Base-by-base conservation (phyloP, 768 basidiomycete genomes). In the Termitomyces bulborhizus region DNA sequence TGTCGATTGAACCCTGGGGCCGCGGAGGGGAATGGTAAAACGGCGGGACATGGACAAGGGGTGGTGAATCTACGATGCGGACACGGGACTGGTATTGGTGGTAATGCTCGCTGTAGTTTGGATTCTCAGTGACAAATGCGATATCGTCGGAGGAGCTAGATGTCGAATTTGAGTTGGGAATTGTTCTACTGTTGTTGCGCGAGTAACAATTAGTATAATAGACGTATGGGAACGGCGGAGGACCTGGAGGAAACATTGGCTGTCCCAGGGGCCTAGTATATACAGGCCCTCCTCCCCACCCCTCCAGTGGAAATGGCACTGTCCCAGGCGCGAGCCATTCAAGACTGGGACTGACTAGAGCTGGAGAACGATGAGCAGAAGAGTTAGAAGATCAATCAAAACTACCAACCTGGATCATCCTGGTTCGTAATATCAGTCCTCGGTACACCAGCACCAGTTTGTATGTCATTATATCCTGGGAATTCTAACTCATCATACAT, bases 21-120 rank as follows among this genome's bases (percentile, higher is more conserved):
- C 18, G 45, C 11, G 40, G 37, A 26, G 54, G 46, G 7, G 54
- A 39, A 21, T 46, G 48, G 32, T 68, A 69, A 44, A 67, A 68
- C 4, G 71, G 71, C 8, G 71, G 62, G 18, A 71, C 67, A 56
- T 74, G 73, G 21, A 71, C 57, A 43, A 70, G 44, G 2, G 69
- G 66, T 4, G 64, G 62, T 32, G 68, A 66, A 21, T 74, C 71
- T n/a, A 63, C 60, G 29, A 74, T 62, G 40, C 60, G 65, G 36
- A 76, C 62, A 60, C 68, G 68, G n/a, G 75, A 75, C 61, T 75
- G 75, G 53, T 74, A 66, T 42, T 66, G 66, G 54, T 76, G 73
- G 13, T 65, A 56, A 58, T 74, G 74, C 59, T 76, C 75, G 54
- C 57, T 59, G 55, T 71, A 76, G 57, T 69, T 67, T 37, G 74